phyloP scores from a whole-genome alignment of 768 basidiomycete genomes.

The Gymnopilus junonius region DNA sequence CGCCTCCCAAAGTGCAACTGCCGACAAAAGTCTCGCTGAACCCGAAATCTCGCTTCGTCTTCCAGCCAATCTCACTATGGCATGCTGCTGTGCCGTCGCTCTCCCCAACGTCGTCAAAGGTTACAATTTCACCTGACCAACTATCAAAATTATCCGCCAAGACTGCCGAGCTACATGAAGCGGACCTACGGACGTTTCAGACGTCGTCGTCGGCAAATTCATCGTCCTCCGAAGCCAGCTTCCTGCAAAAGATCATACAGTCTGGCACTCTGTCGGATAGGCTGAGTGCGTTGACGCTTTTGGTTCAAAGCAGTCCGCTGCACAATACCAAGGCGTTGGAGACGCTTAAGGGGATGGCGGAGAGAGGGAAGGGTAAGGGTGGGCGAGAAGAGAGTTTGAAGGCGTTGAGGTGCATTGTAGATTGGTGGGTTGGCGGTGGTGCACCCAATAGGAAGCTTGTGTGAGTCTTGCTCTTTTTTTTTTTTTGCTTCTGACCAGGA shows the following conservation, averaged over 20 bases:
- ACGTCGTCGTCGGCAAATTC: slow-evolving; percentile 54
- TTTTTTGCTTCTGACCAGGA: background rate
- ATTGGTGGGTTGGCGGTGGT: slow-evolving; percentile 99
- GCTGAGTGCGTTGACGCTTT: slow-evolving; percentile 86
- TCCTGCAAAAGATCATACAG: slow-evolving; percentile 83
- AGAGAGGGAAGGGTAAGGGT: slow-evolving; percentile 79
- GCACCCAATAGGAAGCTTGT: slow-evolving; percentile 85
- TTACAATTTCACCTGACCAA: slow-evolving; percentile 44
- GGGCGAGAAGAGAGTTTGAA: slow-evolving; percentile 93
- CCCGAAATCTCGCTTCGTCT: slow-evolving; percentile 42
- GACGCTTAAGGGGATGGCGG: slow-evolving; percentile 74
- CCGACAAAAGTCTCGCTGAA: slow-evolving; percentile 40
- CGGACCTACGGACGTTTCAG: slow-evolving; percentile 49
- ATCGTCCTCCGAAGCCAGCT: slow-evolving; percentile 76
- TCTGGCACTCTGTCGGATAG: slow-evolving; percentile 92
- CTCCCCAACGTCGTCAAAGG: slow-evolving; percentile 26
- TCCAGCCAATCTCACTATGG: slow-evolving; percentile 56
- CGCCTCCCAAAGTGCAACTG: slow-evolving; percentile 27
- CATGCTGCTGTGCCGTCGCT: slow-evolving; percentile 52
- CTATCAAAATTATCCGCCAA: slow-evolving; percentile 49
- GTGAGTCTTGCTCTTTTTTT: slow-evolving; percentile 44
- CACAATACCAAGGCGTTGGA: slow-evolving; percentile 86
- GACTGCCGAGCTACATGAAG: slow-evolving; percentile 51
- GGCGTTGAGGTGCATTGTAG: slow-evolving; percentile 87
- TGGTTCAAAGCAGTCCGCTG: slow-evolving; percentile 87